Evolutionary conservation across 169 alveolate species (phyloP), one percentile per base, ranked within the genome.

Genomic region (Babesia gibsoni): DNA sequence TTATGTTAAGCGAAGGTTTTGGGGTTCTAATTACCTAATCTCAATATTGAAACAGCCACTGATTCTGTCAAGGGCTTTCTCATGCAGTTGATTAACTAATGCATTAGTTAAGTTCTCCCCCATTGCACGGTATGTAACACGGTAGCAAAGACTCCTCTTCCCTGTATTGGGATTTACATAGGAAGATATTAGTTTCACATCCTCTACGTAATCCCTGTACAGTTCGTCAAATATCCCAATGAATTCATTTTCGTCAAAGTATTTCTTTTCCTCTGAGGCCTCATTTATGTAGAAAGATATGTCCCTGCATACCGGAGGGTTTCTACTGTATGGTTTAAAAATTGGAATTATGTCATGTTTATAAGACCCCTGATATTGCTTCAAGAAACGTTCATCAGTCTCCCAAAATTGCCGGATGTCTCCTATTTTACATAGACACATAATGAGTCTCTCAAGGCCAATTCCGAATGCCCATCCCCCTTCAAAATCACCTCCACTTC

Each of bases 401-500:
- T 91, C 90, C 98, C 98, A 95, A 54, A 95, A 95, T 42, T 90
- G 82, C 37, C 98, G 85, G n/a, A 95, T 92, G 61, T 95, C 98
- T 37, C 90, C 79, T 35, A 95, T 95, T 32, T 80, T 90, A 77
- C 92, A 95, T 23, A 95, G 79, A 6, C 84, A 85, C 96, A 95
- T 90, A 1, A 95, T 95, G 86, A 94, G 82, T 58, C 98, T 85
- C 63, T 95, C 97, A 16, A 95, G 83, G 0, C 98, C 98, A 30
- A 94, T 74, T 1, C 98, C 98, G 56, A 93, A 93, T n/a, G 98
- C 98, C 97, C 97, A 93, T 41, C 97, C 98, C 4, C 85, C 85
- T 22, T 57, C 73, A 12, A 58, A 50, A 16, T 69, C 65, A 1
- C 7, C 5, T 35, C 23, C 16, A n/a, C 29, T n/a, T 0, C 1